A percentile compares a stretch with the other conserved stretches of the same genome.
Conservation (phyloP, 352 stramenopile species). For the Globisporangium cylindrosporum region DNA sequence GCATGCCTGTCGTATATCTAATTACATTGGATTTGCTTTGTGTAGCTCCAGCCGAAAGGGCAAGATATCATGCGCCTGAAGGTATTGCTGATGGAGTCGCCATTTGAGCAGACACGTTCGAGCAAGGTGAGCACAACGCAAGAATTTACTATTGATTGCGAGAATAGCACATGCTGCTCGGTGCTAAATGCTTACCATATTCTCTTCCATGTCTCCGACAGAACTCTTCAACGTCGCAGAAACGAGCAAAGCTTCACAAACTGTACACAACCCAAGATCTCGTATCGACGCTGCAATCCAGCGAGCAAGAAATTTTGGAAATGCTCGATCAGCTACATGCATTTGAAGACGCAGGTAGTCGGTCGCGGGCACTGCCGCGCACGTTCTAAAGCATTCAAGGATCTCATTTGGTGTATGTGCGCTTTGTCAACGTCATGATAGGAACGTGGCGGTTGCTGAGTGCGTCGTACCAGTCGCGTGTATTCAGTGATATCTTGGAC, state of each 20-base stretch:
- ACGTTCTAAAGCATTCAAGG: not conserved
- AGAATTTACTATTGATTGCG: not conserved
- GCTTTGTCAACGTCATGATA: not conserved
- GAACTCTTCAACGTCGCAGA: slow-evolving; percentile 19
- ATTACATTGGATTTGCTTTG: not conserved
- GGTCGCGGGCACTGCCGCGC: not conserved
- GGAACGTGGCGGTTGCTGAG: slow-evolving; percentile 61
- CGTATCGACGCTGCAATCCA: slow-evolving; percentile 58
- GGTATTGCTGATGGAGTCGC: slow-evolving; percentile 58
- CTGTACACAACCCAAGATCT: slow-evolving; percentile 65
- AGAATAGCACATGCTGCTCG: not conserved
- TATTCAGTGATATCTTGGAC: slow-evolving; percentile 79
- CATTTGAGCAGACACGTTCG: slow-evolving; percentile 40
- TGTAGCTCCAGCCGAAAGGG: slow-evolving; percentile 63
- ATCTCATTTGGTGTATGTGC: not conserved
- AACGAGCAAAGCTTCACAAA: slow-evolving; percentile 49
- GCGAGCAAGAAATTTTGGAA: slow-evolving; percentile 52
- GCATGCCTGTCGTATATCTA: not conserved
- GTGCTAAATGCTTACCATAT: not conserved
- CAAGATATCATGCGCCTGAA: slow-evolving; percentile 56
- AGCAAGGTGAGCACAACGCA: slow-evolving; percentile 8
- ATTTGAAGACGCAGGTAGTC: slow-evolving; percentile 60
- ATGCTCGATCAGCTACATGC: slow-evolving; percentile 64
- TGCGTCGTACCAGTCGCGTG: slow-evolving; percentile 44
- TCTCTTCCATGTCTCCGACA: not conserved